Evolutionary conservation across 352 stramenopile genomes (phyloP), one percentile per base, ranked within the genome.

Genomic region (Lagenidium giganteum): DNA sequence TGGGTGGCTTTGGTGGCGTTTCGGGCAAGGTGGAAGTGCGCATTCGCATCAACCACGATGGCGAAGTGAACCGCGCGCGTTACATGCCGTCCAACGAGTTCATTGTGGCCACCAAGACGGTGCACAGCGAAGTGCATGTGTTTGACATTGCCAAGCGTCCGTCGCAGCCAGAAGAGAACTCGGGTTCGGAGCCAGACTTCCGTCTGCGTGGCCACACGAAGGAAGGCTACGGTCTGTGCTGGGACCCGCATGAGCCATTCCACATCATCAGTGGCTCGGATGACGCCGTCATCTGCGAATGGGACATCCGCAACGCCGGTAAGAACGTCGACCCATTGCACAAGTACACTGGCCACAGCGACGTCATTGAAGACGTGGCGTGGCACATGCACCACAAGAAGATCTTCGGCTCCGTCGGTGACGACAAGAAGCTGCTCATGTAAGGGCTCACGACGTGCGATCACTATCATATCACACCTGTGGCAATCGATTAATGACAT

Each of bases 21-120:
- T 83, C 71, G 16, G 87, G 82, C 33, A 97, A 98, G 42, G 87
- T 99, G 33, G 92, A 98, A 46, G 88, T 99, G 30, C 86, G 87
- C 47, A 94, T 98, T 42, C 96, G 96, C 51, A 95, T 99, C 52
- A 95, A 96, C 44, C 96, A 99, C 54, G 88, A 98, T 11, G 96
- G 96, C 3, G 96, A 99, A 63, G 95, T 99, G 33, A 98, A 99
- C 76, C 88, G 80, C 30, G 96, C 96, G 22, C 66, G 96, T 5
- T 97, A 95, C 75, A 98, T 98, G 93, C 96, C 96, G 20, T 95
- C 97, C 42, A 98, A 99, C 64, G 86, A 96, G 45, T 97, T 98
- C 54, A 70, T 99, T 28, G 89, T 99, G 26, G 96, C 95, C 7
- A 98, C 93, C 38, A 97, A 98, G 55, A 95, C 91, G n/a, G 84